Percentiles rank a stretch among this genome's conserved stretches.
These are phyloP conservation scores for Macrocystidia cucumis DNA, from an alignment of 1,284 basidiomycete species.

Conservation along the genomic window DNA sequence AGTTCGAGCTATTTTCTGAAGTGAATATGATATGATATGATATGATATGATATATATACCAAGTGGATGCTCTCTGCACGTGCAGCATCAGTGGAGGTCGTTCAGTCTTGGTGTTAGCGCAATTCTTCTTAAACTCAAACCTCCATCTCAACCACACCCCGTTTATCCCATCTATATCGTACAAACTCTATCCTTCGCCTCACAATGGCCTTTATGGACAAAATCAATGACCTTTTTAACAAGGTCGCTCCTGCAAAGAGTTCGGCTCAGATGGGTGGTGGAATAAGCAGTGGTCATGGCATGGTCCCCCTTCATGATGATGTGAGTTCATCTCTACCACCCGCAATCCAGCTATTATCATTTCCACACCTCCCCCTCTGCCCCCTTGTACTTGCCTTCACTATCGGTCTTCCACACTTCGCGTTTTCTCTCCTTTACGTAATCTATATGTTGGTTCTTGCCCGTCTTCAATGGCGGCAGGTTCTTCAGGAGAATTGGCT, in stretches of 20 bases:
- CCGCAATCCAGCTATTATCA: conserved; percentile 3
- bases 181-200: background rate
- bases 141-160: conserved; percentile 1
- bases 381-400: conserved; percentile 10
- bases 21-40: background rate
- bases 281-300: conserved; percentile 43
- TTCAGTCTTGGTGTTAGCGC: background rate
- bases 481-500: conserved; percentile 19
- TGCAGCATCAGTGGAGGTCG: background rate
- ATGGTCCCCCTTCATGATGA: conserved; percentile 62
- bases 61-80: background rate
- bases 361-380: conserved; percentile 9
- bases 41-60: background rate
- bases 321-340: conserved; percentile 34
- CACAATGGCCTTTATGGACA: conserved; percentile 31
- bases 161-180: background rate
- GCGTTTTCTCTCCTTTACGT: conserved; percentile 35
- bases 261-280: conserved; percentile 36
- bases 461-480: conserved; percentile 31
- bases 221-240: conserved; percentile 27
- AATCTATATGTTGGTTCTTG: conserved; percentile 43
- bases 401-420: conserved; percentile 7
- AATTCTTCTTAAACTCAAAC: background rate
- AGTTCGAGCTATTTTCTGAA: conserved; percentile 36
- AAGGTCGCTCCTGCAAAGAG: conserved; percentile 28